These are phyloP conservation scores for Jatropha podagrica DNA, from an alignment of 441 rosid species.

Conservation along the genomic window DNA sequence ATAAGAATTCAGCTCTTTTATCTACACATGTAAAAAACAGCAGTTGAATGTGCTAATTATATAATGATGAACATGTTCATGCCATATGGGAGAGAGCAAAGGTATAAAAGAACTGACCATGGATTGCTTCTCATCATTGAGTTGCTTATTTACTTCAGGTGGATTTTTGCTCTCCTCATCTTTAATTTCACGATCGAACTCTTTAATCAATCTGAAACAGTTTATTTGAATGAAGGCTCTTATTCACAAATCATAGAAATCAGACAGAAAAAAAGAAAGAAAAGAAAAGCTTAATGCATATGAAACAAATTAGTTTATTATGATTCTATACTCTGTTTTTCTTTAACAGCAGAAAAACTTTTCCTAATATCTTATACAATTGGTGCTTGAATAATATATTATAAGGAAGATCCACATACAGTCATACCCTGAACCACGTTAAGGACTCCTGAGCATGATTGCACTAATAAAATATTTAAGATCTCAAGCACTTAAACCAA, in stretches of 20 bases:
- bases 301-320: no score
- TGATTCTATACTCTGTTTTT: background rate
- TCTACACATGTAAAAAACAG: conserved; percentile 46
- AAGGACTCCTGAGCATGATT: no score
- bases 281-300: background rate
- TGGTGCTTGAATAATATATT: no score
- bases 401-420: no score
- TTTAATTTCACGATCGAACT: conserved; percentile 82
- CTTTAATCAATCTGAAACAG: conserved; percentile 75
- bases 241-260: background rate
- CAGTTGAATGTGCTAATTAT: conserved; percentile 9
- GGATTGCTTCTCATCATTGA: conserved; percentile 96
- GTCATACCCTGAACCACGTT: no score
- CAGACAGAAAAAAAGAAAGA: background rate
- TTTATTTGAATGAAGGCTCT: conserved; percentile 6
- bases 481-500: conserved; percentile 8
- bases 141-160: conserved; percentile 67
- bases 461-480: no score
- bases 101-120: conserved; percentile 51
- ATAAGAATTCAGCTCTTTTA: conserved; percentile 94
- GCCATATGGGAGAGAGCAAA: background rate
- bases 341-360: background rate
- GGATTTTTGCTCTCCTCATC: conserved; percentile 74
- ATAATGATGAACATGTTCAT: background rate
- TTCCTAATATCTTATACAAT: no score